phyloP scores from a whole-genome alignment of 805 yeast genomes.

The Candida ficus region DNA sequence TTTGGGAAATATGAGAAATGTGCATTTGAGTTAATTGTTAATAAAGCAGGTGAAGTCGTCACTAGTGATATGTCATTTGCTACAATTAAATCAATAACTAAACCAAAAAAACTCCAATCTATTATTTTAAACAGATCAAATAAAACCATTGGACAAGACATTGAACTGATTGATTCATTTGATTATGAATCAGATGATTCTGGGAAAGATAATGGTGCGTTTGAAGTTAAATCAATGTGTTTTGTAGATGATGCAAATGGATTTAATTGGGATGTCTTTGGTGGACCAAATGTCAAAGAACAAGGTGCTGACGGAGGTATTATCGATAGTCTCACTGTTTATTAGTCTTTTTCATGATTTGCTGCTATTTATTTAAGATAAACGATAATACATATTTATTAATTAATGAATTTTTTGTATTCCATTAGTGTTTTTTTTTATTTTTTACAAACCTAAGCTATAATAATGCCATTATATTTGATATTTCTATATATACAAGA shows the following conservation, averaged over 20 bases:
- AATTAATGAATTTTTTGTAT: too few relatives aligned
- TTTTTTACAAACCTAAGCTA: too few relatives aligned
- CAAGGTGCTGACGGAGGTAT: constrained; percentile 1
- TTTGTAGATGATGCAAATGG: constrained; percentile 6
- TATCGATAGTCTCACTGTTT: constrained; percentile 7
- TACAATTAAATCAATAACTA: neutral
- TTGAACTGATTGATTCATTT: constrained; percentile 29
- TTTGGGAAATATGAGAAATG: constrained; percentile 52
- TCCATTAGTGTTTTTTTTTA: neutral
- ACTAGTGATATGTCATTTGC: constrained; percentile 1
- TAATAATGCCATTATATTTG: too few relatives aligned
- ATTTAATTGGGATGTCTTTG: constrained; percentile 8
- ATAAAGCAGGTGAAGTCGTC: neutral
- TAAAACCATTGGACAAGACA: constrained; percentile 20
- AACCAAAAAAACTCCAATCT: constrained; percentile 1
- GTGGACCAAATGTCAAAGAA: neutral
- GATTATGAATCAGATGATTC: constrained; percentile 34
- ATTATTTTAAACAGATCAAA: constrained; percentile 18
- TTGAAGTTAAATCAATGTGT: constrained; percentile 6
- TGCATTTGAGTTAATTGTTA: constrained; percentile 27
- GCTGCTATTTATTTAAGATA: too few relatives aligned
- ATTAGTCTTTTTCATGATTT: neutral
- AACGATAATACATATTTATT: too few relatives aligned
- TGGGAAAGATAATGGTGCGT: constrained; percentile 15
- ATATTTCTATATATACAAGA: neutral